These are phyloP conservation scores for Suhomyces ambrosiae DNA, from an alignment of 1,139 yeast species.

Conservation along the genomic window DNA sequence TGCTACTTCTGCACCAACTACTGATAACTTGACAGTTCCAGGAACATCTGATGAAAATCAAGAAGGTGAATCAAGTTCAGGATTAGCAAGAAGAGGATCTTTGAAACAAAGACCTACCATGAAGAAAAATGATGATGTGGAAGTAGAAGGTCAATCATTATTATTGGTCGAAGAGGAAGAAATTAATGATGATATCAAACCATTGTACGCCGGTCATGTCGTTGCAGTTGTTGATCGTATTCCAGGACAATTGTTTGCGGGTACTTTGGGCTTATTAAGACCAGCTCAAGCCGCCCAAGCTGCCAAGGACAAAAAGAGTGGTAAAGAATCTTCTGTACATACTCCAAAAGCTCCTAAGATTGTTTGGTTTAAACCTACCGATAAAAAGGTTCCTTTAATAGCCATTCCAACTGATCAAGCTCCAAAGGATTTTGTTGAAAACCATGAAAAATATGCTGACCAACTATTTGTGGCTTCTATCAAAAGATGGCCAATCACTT, in stretches of 20 bases:
- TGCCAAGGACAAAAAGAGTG: conserved; percentile 65
- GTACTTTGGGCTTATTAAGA: conserved; percentile 88
- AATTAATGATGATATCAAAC: conserved; percentile 88
- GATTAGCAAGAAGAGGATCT: conserved; percentile 82
- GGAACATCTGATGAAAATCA: conserved; percentile 24
- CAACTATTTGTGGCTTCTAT: conserved; percentile 91
- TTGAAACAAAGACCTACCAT: conserved; percentile 96
- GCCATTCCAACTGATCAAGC: conserved; percentile 99
- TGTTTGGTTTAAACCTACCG: conserved; percentile 99
- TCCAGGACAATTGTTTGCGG: conserved; percentile 93
- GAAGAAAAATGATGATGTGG: conserved; percentile 97
- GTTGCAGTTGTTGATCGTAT: conserved; percentile 97
- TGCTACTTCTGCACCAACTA: conserved; percentile 54
- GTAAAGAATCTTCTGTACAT: conserved; percentile 51
- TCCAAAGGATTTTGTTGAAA: conserved; percentile 91
- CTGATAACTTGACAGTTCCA: conserved; percentile 12
- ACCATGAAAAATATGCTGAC: conserved; percentile 79
- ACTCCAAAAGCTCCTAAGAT: conserved; percentile 77
- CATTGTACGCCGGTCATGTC: conserved; percentile 96
- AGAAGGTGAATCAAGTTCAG: conserved; percentile 23
- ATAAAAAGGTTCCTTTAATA: conserved; percentile 93
- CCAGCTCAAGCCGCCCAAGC: conserved; percentile 96
- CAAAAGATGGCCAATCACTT: conserved; percentile 98
- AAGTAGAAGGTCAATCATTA: conserved; percentile 95
- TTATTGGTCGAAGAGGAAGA: conserved; percentile 93